Evolutionary conservation across 108 stramenopile genomes (phyloP), one percentile per base, ranked within the genome.

Genomic region (Skeletonema menzelii): DNA sequence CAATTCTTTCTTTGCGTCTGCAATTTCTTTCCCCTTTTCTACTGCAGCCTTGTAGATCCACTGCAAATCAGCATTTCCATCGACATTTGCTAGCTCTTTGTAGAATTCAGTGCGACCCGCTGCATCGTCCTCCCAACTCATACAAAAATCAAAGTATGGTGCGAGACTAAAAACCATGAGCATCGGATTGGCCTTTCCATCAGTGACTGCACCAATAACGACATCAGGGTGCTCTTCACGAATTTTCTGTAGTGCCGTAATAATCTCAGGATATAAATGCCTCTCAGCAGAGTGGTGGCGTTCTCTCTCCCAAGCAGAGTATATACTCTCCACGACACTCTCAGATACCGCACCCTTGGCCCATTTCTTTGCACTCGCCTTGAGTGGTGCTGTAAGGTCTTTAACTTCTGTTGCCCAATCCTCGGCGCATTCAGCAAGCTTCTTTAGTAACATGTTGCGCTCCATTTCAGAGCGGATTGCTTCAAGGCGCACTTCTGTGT

Each of bases 121-220:
- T n/a, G 88, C 87, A 70, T 96, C 86, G 44, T 93, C 95, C 56
- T 96, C 95, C 92, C 95, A 93, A 32, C 78, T 83, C 85, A 96
- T 86, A 61, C 89, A 91, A 69, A 96, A 96, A 67, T 93, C 92
- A 75, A 96, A 96, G 65, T 87, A 92, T 7, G 89, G 89, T 8
- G 92, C 91, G 10, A 96, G 77, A 27, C 88, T 92, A 79, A 95
- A 95, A 0, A 91, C 90, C 92, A 96, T 96, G 40, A 92, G 63
- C 67, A 83, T 57, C 0, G 95, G 95, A 70, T 96, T 93, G 63
- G 92, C 95, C 56, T 82, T 83, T 13, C 95, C 95, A 80, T 96
- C 92, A 0, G 95, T 96, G 10, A 96, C 92, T 24, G 95, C 95
- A 31, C 92, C 95, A 64, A 96, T 91, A 27, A 93, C 84, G 1